Conservation (phyloP, 306 rosid species). For the Albizia julibrissin region DNA sequence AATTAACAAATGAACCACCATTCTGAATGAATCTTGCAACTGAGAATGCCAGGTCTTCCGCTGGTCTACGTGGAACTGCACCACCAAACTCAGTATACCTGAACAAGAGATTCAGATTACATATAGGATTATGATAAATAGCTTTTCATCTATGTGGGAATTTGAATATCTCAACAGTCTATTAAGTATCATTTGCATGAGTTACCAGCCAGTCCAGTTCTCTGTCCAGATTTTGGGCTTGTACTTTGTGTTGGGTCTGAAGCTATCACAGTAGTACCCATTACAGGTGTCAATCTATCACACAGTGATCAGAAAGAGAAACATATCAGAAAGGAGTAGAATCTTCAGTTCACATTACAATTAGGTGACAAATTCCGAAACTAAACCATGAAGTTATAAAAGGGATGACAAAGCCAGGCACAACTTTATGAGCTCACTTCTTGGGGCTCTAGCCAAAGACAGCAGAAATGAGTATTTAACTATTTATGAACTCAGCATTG, state of each 20-base stretch:
- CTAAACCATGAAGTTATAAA: background rate
- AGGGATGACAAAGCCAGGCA: background rate
- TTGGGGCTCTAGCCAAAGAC: background rate
- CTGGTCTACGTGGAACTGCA: slow-evolving; percentile 77
- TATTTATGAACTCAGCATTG: background rate
- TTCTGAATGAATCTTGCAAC: slow-evolving; percentile 85
- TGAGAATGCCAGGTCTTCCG: slow-evolving; percentile 81
- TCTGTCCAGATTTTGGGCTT: slow-evolving; percentile 99
- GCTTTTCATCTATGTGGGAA: background rate
- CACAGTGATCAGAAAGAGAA: slow-evolving; percentile 19
- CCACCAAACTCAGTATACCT: slow-evolving; percentile 97
- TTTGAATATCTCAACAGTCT: no score
- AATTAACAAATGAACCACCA: slow-evolving; percentile 85
- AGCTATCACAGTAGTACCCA: slow-evolving; percentile 89
- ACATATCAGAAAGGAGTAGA: slow-evolving; percentile 1
- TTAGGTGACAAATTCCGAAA: background rate
- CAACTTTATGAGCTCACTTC: background rate
- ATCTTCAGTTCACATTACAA: background rate
- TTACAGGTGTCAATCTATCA: slow-evolving; percentile 89
- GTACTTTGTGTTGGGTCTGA: slow-evolving; percentile 63
- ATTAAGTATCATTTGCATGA: slow-evolving; percentile 2
- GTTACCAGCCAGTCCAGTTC: slow-evolving; percentile 93
- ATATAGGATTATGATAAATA: background rate
- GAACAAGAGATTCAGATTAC: slow-evolving; percentile 18
- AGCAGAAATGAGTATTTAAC: no score